Conservation (phyloP, 352 stramenopile species). For the Phytophthora brassicae region DNA sequence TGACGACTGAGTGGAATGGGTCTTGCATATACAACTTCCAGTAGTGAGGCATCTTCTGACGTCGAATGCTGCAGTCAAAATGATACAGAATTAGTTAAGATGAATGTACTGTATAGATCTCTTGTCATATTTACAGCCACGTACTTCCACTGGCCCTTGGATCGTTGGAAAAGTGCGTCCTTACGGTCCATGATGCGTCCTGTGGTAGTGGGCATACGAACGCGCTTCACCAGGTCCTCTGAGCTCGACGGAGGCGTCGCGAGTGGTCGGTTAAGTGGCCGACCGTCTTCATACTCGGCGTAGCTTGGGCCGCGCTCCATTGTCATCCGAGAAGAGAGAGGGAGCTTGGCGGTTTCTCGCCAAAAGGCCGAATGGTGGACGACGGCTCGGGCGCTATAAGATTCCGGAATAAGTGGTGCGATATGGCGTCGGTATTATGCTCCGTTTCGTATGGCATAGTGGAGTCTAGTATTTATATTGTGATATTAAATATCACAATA, state of each 20-base stretch:
- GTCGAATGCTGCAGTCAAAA: conserved; percentile 56
- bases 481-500: too few species aligned
- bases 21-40: conserved; percentile 86
- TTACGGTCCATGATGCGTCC: conserved; percentile 76
- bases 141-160: conserved; percentile 80
- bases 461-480: too few species aligned
- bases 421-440: conserved; percentile 10
- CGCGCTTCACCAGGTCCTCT: conserved; percentile 20
- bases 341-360: conserved; percentile 2
- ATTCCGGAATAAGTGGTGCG: conserved; percentile 7
- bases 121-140: too few species aligned
- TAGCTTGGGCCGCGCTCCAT: conserved; percentile 56
- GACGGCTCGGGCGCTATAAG: background rate
- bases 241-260: conserved; percentile 23
- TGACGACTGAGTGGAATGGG: conserved; percentile 83
- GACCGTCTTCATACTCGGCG: conserved; percentile 48
- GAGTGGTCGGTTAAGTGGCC: conserved; percentile 4
- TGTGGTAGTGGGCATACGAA: conserved; percentile 36
- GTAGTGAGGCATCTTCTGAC: conserved; percentile 74
- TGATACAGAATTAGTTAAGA: conserved; percentile 9
- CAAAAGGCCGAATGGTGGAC: conserved; percentile 17
- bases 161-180: conserved; percentile 64
- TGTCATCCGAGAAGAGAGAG: conserved; percentile 21
- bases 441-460: background rate
- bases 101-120: too few species aligned